Percentiles rank a stretch among this genome's conserved stretches.
Conservation (phyloP, 176 grass and related monocot genomes). For the Cenchrus fungigraminus region DNA sequence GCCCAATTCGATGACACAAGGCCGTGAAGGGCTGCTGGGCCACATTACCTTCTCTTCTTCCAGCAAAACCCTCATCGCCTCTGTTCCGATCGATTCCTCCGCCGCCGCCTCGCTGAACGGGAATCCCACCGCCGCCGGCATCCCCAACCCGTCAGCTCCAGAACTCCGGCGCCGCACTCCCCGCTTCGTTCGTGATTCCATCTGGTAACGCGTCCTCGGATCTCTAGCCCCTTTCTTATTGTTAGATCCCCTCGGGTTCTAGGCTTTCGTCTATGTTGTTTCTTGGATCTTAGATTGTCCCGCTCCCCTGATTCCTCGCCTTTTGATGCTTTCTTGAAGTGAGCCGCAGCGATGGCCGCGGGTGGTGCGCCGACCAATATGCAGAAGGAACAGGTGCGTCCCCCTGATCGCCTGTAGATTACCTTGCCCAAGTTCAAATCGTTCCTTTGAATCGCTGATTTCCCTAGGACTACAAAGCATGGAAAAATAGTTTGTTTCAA, state of each 20-base stretch:
- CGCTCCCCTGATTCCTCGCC: not conserved
- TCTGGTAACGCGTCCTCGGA: not conserved
- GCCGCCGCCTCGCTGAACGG: not conserved
- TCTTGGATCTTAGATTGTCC: not conserved
- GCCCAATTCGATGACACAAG: not conserved
- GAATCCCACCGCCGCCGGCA: not conserved
- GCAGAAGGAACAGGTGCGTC: slow-evolving; percentile 45
- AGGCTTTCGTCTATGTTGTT: not conserved
- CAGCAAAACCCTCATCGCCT: not conserved
- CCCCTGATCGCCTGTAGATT: not conserved
- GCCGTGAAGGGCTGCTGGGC: not conserved
- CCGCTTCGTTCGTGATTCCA: not conserved
- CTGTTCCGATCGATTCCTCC: not conserved
- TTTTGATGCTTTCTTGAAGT: not conserved
- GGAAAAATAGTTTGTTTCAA: not conserved
- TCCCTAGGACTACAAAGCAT: not conserved
- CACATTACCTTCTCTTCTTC: not conserved
- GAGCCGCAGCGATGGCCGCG: slow-evolving; percentile 18
- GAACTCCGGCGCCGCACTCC: no score
- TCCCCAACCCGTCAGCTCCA: not conserved
- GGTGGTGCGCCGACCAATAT: slow-evolving; percentile 23
- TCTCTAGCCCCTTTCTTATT: not conserved
- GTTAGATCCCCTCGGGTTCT: not conserved
- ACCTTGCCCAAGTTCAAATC: not conserved
- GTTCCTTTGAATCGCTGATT: not conserved